These are phyloP conservation scores for Lactifluus rugatus DNA, from an alignment of 768 basidiomycete genomes.

Conservation along the genomic window DNA sequence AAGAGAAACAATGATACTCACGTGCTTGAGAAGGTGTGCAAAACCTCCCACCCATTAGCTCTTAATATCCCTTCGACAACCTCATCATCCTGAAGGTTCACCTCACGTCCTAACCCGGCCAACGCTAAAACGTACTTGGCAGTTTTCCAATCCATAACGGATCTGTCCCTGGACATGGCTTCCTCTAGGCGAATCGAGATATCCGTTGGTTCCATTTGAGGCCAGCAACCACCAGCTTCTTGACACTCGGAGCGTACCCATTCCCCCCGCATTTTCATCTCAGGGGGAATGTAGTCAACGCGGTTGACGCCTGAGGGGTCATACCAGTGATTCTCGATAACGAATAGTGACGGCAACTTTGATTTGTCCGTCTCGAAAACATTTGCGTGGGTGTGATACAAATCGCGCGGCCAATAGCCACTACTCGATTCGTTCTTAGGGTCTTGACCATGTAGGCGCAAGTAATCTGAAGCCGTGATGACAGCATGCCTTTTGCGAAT, in stretches of 20 bases:
- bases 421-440: conserved; percentile 29
- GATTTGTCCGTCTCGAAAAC: conserved; percentile 21
- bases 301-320: conserved; percentile 31
- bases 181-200: background rate
- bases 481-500: conserved; percentile 32
- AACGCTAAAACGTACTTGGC: background rate
- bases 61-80: conserved; percentile 28
- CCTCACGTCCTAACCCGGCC: background rate
- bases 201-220: background rate
- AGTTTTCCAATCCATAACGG: conserved; percentile 1
- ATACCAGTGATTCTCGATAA: conserved; percentile 34
- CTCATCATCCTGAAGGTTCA: conserved; percentile 22
- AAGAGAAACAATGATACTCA: conserved; percentile 23
- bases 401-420: conserved; percentile 31
- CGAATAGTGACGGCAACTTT: conserved; percentile 24
- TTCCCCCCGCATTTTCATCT: conserved; percentile 27
- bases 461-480: conserved; percentile 35
- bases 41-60: conserved; percentile 32
- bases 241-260: conserved; percentile 22
- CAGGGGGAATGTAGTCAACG: conserved; percentile 30
- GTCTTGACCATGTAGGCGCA: conserved; percentile 31
- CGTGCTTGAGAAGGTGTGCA: conserved; percentile 34
- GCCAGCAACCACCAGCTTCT: conserved; percentile 15
- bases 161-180: background rate
- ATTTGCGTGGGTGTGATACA: conserved; percentile 27